Evolutionary conservation across 768 basidiomycete genomes (phyloP).

Genomic region (Trametes cinnabarina): DNA sequence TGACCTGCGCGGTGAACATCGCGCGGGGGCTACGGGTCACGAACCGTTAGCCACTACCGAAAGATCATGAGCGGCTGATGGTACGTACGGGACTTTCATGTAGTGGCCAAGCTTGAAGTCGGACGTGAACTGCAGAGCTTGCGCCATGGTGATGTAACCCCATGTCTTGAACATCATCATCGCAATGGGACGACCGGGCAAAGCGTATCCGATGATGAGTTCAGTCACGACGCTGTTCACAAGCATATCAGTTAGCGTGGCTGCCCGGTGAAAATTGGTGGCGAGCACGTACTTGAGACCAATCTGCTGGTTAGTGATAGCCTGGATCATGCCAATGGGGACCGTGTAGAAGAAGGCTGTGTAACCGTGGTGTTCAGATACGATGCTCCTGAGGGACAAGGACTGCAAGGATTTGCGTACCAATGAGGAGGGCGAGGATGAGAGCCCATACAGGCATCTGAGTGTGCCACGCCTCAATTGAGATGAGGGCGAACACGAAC

Average conservation of each 20-base stretch:
- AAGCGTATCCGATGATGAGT: conserved; percentile 73
- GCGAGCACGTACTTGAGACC: conserved; percentile 57
- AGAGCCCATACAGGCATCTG: conserved; percentile 73
- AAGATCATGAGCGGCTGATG: no score
- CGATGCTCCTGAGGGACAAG: not conserved
- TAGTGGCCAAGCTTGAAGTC: conserved; percentile 77
- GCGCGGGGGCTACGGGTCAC: conserved; percentile 41
- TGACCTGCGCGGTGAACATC: conserved; percentile 72
- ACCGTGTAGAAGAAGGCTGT: conserved; percentile 43
- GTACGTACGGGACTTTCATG: conserved; percentile 59
- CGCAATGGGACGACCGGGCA: conserved; percentile 75
- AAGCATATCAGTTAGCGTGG: not conserved
- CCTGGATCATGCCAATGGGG: conserved; percentile 58
- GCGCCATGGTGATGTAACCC: conserved; percentile 70
- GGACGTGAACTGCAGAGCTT: conserved; percentile 65
- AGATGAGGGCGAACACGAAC: conserved; percentile 66
- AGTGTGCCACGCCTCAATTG: conserved; percentile 73
- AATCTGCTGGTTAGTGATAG: conserved; percentile 79
- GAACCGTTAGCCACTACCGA: not conserved
- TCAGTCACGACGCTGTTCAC: conserved; percentile 66
- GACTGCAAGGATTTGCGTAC: conserved; percentile 33
- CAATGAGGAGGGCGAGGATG: conserved; percentile 63
- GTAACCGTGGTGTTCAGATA: not conserved
- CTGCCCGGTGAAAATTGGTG: no score
- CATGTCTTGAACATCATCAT: conserved; percentile 88